Evolutionary conservation across 768 basidiomycete species (phyloP), one percentile per base, ranked within the genome.

Genomic region (Suillus occidentalis): DNA sequence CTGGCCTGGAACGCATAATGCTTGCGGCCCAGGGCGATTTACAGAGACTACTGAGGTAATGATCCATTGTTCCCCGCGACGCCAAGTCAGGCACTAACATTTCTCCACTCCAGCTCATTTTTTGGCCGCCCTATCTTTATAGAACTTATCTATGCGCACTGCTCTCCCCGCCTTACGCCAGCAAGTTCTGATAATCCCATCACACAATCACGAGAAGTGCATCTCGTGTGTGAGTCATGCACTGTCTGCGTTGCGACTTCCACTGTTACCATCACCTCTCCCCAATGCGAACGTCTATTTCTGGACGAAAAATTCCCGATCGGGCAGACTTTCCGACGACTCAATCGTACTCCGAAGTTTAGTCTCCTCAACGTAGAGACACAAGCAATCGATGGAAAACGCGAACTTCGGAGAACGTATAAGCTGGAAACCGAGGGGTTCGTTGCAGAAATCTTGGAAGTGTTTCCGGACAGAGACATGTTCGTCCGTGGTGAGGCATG

Each of bases 11-110:
- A 74, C 83, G 90, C 31, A 84, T 91, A 61, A 84, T 87, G 63
- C 81, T 91, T 36, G 85, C 87, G 40, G 85, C 89, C 0, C 88
- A 88, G 68, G 90, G 89, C 5, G 88, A 91, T 72, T 73, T 91
- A 7, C 90, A 91, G 72, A 81, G 89, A 31, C 76, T 89, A 20
- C 76, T 91, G 25, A 90, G 89, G 90, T 88, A 69, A 18, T 12
- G 4, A n/a, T 28, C n/a, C 20, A 70, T 64, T 20, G 10, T 34
- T 42, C 61, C 20, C 39, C 36, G 34, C 37, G 18, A 40, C 4
- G 34, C 43, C 43, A 40, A 61, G 10, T 28, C 12, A 59, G 10
- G 12, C 42, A 31, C 42, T 43, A 20, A 37, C 14, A 40, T 14
- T 20, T 52, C 31, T 40, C 59, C 40, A 59, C 25, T 60, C 53